These are phyloP conservation scores for Nakazawaea ernobii DNA, from an alignment of 805 yeast genomes.

Conservation along the genomic window DNA sequence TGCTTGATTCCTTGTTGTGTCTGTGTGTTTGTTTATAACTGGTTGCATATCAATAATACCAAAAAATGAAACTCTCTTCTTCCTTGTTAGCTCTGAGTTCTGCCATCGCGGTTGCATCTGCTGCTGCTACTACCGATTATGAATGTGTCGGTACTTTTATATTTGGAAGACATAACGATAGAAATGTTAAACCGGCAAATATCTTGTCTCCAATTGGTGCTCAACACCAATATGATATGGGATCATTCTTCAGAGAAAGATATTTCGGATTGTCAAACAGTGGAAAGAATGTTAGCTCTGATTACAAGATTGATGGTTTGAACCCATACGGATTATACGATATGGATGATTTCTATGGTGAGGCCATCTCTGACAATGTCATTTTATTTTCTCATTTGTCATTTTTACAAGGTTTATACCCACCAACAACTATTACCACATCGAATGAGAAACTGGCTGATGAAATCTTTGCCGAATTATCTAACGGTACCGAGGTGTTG, in stretches of 20 bases:
- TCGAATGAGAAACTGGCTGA: slow-evolving; percentile 19
- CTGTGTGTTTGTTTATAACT: no score
- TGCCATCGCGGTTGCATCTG: slow-evolving; percentile 16
- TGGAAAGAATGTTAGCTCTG: slow-evolving; percentile 20
- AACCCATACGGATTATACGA: slow-evolving; percentile 29
- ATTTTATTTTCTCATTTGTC: slow-evolving; percentile 35
- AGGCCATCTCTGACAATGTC: slow-evolving; percentile 30
- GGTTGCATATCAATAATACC: no score
- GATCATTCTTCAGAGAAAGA: slow-evolving; percentile 35
- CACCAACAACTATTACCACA: slow-evolving; percentile 29
- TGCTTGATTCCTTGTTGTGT: no score
- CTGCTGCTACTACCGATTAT: slow-evolving; percentile 21
- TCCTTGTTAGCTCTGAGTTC: neutral
- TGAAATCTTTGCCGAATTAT: slow-evolving; percentile 24
- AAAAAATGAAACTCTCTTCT: neutral
- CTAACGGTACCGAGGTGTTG: slow-evolving; percentile 33
- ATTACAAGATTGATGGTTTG: slow-evolving; percentile 25
- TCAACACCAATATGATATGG: slow-evolving; percentile 28
- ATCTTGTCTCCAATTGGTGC: slow-evolving; percentile 40
- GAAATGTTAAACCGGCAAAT: slow-evolving; percentile 39
- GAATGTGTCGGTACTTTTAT: slow-evolving; percentile 35
- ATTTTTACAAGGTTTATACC: slow-evolving; percentile 43
- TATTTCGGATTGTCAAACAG: slow-evolving; percentile 31
- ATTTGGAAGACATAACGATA: slow-evolving; percentile 45
- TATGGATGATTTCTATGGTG: slow-evolving; percentile 31